Base-by-base conservation (phyloP, 2,329 filamentous ascomycete species). In the Podosphaera fusca region DNA sequence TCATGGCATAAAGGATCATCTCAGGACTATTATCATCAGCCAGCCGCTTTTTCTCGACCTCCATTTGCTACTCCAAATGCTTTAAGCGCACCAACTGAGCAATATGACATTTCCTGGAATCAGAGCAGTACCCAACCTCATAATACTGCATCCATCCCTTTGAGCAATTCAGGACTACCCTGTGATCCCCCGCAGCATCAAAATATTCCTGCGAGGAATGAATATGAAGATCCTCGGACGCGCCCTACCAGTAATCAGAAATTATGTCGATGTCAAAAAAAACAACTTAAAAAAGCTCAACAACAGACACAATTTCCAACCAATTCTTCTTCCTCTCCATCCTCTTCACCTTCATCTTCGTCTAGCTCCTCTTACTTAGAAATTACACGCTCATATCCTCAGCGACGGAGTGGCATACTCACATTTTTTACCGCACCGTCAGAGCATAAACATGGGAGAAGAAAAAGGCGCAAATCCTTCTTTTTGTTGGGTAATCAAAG, bases 381-480 rank as follows among this genome's bases (percentile, higher is more conserved):
- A 63, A 81, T 87, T 56, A 84, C 82, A 54, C 74, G 74, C 45
- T 70, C 73, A 52, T 73, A 74, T 56, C 72, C 72, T 21, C 70
- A 69, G 46, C 72, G 71, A 5, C 70, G 73, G 57, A 70, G 72
- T 45, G 73, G 79, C 56, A 70, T 87, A 49, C 70, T 70, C 57
- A 74, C 78, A 14, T 85, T 86, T 64, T 84, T 84, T 66, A 77
- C 73, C 3, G 72, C 78, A 4, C 75, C 77, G 12, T 79, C 77
- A 7, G 78, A 81, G 62, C 36, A 55, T 8, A 70, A 72, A 61
- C 73, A 72, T 57, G 73, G 72, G 61, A 73, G 70, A 61, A 72
- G 73, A 45, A 69, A 66, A 56, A 68, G 67, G 33, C 74, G 78
- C 1, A 50, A 42, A 9, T n/a, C 21, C 58, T 74, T 83, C 56